These are phyloP conservation scores for Talaromyces atroroseus DNA, from an alignment of 2,329 filamentous ascomycete species.

Conservation along the genomic window DNA sequence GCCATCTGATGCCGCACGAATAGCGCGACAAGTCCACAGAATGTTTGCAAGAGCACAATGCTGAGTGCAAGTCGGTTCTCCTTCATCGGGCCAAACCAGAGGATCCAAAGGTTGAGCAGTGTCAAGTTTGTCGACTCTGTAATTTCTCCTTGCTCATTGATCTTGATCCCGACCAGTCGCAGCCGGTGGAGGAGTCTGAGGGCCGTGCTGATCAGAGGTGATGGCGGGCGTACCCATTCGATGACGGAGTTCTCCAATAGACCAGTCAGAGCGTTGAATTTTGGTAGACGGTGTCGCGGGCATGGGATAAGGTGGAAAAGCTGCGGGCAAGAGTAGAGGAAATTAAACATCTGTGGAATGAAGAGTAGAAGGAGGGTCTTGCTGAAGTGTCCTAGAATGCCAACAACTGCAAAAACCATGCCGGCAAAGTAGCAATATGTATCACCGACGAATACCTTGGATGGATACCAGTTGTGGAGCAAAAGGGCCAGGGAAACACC, in stretches of 20 bases:
- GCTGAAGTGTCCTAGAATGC: slow-evolving; percentile 94
- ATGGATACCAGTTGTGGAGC: slow-evolving; percentile 92
- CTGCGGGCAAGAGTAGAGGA: slow-evolving; percentile 87
- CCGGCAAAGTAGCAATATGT: slow-evolving; percentile 99
- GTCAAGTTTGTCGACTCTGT: slow-evolving; percentile 84
- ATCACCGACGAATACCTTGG: slow-evolving; percentile 91
- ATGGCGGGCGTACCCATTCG: slow-evolving; percentile 68
- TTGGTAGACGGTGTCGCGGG: slow-evolving; percentile 83
- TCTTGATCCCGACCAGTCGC: slow-evolving; percentile 61
- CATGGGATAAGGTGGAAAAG: slow-evolving; percentile 87
- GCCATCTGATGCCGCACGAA: slow-evolving; percentile 83
- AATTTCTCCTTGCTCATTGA: slow-evolving; percentile 64
- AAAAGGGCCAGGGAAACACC: slow-evolving; percentile 84
- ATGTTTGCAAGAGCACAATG: slow-evolving; percentile 70
- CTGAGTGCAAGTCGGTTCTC: slow-evolving; percentile 79
- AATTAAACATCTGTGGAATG: slow-evolving; percentile 93
- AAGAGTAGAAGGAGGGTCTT: slow-evolving; percentile 91
- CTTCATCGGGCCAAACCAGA: slow-evolving; percentile 86
- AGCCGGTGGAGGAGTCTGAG: slow-evolving; percentile 66
- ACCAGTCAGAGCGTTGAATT: slow-evolving; percentile 78
- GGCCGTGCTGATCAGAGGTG: slow-evolving; percentile 54
- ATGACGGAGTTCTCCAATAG: slow-evolving; percentile 82
- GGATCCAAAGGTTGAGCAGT: slow-evolving; percentile 89
- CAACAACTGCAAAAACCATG: slow-evolving; percentile 97
- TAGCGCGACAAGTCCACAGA: slow-evolving; percentile 72